These are phyloP conservation scores for Neobulgaria alba DNA, from an alignment of 2,329 filamentous ascomycete genomes.

Conservation along the genomic window DNA sequence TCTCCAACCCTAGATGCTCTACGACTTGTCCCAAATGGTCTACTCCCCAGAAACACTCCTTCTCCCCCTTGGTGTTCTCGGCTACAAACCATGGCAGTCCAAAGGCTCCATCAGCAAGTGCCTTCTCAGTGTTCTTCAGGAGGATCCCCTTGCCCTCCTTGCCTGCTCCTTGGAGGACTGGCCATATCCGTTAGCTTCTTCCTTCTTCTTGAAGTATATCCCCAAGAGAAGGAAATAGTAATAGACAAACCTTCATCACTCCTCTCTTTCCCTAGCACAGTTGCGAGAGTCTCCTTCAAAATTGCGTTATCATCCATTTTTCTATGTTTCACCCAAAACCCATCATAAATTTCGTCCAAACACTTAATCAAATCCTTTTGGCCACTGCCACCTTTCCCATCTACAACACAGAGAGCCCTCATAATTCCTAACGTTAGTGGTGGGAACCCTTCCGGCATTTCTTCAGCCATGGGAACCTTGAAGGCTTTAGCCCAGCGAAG, in stretches of 20 bases:
- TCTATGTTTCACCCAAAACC: conserved; percentile 19
- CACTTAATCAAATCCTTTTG: conserved; percentile 11
- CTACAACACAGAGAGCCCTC: conserved; percentile 37
- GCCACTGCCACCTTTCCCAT: conserved; percentile 12
- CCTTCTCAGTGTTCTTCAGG: conserved; percentile 39
- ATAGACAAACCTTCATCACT: conserved; percentile 31
- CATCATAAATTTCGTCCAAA: conserved; percentile 19
- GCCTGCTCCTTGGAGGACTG: conserved; percentile 14
- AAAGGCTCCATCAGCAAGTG: conserved; percentile 47
- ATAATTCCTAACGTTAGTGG: conserved; percentile 41
- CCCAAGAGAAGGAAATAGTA: background rate
- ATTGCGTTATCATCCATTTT: conserved; percentile 19
- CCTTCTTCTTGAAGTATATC: background rate
- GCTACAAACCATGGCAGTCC: conserved; percentile 52
- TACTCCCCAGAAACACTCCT: conserved; percentile 49
- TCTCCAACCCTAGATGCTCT: conserved; percentile 43
- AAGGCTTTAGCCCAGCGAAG: conserved; percentile 44
- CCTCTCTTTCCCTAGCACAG: conserved; percentile 36
- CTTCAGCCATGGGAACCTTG: conserved; percentile 41
- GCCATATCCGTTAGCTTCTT: background rate
- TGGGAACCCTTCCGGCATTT: conserved; percentile 42
- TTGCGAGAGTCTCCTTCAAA: conserved; percentile 31
- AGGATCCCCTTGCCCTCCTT: conserved; percentile 29
- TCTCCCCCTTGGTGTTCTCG: conserved; percentile 43
- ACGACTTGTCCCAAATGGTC: conserved; percentile 49